Base-by-base conservation (phyloP, 352 stramenopile genomes). In the Globisporangium nunn region DNA sequence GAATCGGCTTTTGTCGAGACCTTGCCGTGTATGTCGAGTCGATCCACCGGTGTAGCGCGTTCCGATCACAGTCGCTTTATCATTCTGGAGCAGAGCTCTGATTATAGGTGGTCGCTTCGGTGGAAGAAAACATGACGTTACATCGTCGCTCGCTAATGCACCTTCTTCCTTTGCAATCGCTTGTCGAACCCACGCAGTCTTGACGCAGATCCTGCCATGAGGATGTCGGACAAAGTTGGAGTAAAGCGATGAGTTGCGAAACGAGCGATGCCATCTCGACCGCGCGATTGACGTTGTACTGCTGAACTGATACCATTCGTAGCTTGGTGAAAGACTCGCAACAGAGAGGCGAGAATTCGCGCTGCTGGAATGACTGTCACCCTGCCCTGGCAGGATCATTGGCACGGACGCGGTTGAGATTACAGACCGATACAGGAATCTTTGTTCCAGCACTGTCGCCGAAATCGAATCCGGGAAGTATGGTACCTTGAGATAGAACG, bases 261-360 rank as follows among this genome's bases (percentile, higher is more conserved):
- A 87, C 6, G 80, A 84, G 0, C 50, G 53, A 53, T 88, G 78
- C 80, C 80, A 92, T 1, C 56, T 50, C 4, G 50, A 39, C 0
- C 76, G 70, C 6, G 68, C 33, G 14, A 92, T 87, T 2, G 59
- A 28, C 11, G 44, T 49, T 8, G 69, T 69, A 56, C 66, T 75
- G 56, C 78, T 86, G 56, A 92, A 92, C 50, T 91, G 78, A 54
- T 92, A 92, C 80, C 80, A 86, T 58, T 91, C 82, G 50, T 64
- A 29, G 37, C 70, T 81, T 1, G 76, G 59, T 17, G 72, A 69
- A 11, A 89, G 59, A 44, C 79, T 85, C 5, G 73, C 71, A 41
- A 60, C 65, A 1, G 71, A 62, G 4, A 87, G 53, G 14, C 46
- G 59, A 18, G 45, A 6, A 14, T 44, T 11, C 31, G 46, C 54